Conservation (phyloP, 805 yeast genomes). For the Candida xyloterini region DNA sequence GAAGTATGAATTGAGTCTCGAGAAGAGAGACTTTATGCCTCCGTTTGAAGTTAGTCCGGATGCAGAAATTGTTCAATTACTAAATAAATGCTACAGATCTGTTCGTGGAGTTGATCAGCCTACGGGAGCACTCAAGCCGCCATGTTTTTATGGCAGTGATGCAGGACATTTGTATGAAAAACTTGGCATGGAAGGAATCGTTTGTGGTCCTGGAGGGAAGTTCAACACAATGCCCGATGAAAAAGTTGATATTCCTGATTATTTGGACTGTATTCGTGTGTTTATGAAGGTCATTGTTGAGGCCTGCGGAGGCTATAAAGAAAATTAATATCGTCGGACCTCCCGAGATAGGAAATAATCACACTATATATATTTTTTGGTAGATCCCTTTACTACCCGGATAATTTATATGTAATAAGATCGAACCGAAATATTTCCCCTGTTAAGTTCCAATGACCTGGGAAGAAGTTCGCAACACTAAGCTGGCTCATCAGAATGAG, state of each 20-base stretch:
- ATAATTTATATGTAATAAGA: neutral
- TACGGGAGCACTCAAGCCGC: conserved; percentile 26
- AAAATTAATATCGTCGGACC: neutral
- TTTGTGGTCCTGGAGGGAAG: conserved; percentile 29
- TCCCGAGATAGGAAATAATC: neutral
- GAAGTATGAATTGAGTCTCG: conserved; percentile 22
- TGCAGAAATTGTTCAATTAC: conserved; percentile 18
- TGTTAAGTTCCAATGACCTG: conserved; percentile 3
- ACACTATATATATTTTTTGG: neutral
- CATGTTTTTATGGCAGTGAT: conserved; percentile 28
- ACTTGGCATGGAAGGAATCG: conserved; percentile 25
- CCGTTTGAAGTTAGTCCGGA: conserved; percentile 25
- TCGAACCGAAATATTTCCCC: too few relatives aligned
- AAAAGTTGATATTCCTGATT: conserved; percentile 23
- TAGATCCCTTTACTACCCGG: conserved; percentile 6
- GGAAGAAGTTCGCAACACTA: conserved; percentile 7
- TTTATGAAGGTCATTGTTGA: conserved; percentile 24
- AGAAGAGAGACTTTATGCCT: conserved; percentile 24
- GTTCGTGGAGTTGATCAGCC: conserved; percentile 23
- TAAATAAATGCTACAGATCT: conserved; percentile 17
- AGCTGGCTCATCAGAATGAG: conserved; percentile 1
- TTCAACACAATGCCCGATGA: conserved; percentile 29
- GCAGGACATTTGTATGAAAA: conserved; percentile 27
- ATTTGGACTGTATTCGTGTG: conserved; percentile 23
- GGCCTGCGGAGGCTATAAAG: conserved; percentile 24